A percentile compares a stretch with the other conserved stretches of the same genome.
These are phyloP conservation scores for Vitis rupestris DNA, from an alignment of 164 flowering plant species.

Conservation along the genomic window DNA sequence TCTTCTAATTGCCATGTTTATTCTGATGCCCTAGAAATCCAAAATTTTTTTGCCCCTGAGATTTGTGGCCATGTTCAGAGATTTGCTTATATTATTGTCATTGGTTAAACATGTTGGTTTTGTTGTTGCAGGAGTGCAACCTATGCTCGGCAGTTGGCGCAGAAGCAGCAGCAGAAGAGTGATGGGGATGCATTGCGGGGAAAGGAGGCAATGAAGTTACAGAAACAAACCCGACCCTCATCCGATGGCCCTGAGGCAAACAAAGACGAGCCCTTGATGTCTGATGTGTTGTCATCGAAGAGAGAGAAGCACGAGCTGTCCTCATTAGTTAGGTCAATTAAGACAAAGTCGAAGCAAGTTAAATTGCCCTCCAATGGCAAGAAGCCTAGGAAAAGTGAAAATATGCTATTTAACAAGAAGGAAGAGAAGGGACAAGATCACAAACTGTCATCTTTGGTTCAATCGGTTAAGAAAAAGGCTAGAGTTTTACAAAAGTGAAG, in stretches of 20 bases:
- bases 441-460: slow-evolving; percentile 22
- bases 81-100: not conserved
- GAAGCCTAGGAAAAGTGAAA: slow-evolving; percentile 14
- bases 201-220: slow-evolving; percentile 5
- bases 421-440: slow-evolving; percentile 10
- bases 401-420: not conserved
- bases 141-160: slow-evolving; percentile 59
- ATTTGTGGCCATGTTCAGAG: no score
- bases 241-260: slow-evolving; percentile 16
- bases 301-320: slow-evolving; percentile 54
- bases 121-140: slow-evolving; percentile 73
- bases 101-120: slow-evolving; percentile 9
- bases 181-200: slow-evolving; percentile 9
- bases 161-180: slow-evolving; percentile 42
- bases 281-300: slow-evolving; percentile 23
- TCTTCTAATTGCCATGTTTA: not conserved
- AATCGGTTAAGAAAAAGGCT: slow-evolving; percentile 7
- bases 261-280: slow-evolving; percentile 14
- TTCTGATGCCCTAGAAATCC: no score
- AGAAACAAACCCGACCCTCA: slow-evolving; percentile 13
- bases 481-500: no score
- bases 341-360: slow-evolving; percentile 58
- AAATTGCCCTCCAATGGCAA: slow-evolving; percentile 18
- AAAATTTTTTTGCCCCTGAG: no score
- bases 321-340: slow-evolving; percentile 48